Evolutionary conservation across 345 rosid species (phyloP).

Genomic region (Stellera chamaejasme): DNA sequence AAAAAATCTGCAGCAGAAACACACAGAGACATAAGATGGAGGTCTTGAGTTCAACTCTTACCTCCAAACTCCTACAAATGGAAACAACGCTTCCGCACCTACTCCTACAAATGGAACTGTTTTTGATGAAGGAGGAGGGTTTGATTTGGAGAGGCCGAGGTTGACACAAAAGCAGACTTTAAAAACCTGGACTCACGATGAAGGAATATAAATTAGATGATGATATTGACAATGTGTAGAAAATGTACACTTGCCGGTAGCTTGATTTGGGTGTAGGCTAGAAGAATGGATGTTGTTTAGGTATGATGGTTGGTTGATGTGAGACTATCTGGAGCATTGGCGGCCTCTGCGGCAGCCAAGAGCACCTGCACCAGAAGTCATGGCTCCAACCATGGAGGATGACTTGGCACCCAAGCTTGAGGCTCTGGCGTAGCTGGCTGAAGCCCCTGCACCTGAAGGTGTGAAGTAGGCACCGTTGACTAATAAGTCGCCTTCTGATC

Average conservation of each 20-base stretch:
- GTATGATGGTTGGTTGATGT: too few relatives aligned
- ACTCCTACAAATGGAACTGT: constrained; percentile 20
- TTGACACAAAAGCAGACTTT: constrained; percentile 30
- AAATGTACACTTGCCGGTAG: constrained; percentile 49
- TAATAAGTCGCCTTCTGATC: background rate
- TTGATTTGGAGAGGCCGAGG: constrained; percentile 61
- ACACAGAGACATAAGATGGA: background rate
- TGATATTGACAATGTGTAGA: constrained; percentile 33
- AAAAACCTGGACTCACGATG: constrained; percentile 1
- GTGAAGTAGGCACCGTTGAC: constrained; percentile 20
- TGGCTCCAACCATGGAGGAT: constrained; percentile 19
- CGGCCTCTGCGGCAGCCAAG: constrained; percentile 2
- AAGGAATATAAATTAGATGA: background rate
- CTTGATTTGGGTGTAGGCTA: constrained; percentile 11
- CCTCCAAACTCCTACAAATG: constrained; percentile 35
- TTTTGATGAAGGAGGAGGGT: constrained; percentile 2
- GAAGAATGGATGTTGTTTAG: background rate
- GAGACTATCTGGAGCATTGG: too few relatives aligned
- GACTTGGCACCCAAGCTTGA: constrained; percentile 24
- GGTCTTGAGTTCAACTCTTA: constrained; percentile 50
- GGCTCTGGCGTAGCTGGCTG: constrained; percentile 22
- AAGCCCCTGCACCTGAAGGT: constrained; percentile 20
- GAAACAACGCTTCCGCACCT: constrained; percentile 72
- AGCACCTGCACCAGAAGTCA: constrained; percentile 16
- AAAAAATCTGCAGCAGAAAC: too few relatives aligned